These are phyloP conservation scores for Raddia distichophylla DNA, from an alignment of 176 grass and related monocot species.

Conservation along the genomic window DNA sequence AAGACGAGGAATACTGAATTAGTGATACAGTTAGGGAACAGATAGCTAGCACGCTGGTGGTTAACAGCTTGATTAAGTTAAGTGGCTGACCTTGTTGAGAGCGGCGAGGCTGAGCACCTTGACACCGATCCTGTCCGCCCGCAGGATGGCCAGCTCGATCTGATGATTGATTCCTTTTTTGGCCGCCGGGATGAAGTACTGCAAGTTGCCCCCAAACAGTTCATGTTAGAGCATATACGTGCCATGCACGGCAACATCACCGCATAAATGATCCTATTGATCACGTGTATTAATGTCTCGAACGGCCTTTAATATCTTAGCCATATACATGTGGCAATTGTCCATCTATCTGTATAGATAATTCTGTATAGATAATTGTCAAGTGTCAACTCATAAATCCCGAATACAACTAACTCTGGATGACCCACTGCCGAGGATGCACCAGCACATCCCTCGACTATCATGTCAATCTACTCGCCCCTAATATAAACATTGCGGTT, in stretches of 20 bases:
- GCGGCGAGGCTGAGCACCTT: slow-evolving; percentile 96
- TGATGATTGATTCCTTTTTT: slow-evolving; percentile 80
- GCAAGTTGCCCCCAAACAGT: background rate
- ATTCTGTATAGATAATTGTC: no score
- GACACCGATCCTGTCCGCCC: slow-evolving; percentile 79
- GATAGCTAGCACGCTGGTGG: background rate
- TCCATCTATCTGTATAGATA: no score
- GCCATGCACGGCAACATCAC: no score
- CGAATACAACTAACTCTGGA: background rate
- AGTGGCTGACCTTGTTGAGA: slow-evolving; percentile 75
- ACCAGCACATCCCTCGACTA: background rate
- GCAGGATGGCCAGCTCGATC: slow-evolving; percentile 83
- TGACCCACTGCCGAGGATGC: background rate
- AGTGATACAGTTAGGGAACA: background rate
- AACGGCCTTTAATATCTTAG: no score
- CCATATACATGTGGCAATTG: no score
- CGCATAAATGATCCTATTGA: no score
- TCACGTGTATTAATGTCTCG: no score
- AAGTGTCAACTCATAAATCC: no score
- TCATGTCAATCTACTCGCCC: background rate
- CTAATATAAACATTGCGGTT: no score
- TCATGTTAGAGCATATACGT: no score
- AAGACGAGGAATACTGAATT: no score
- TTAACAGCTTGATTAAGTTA: background rate
- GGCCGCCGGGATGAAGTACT: slow-evolving; percentile 86